Percentiles rank a stretch among this genome's conserved stretches.
These are phyloP conservation scores for Saturnispora bothae DNA, from an alignment of 805 yeast genomes.

Conservation along the genomic window DNA sequence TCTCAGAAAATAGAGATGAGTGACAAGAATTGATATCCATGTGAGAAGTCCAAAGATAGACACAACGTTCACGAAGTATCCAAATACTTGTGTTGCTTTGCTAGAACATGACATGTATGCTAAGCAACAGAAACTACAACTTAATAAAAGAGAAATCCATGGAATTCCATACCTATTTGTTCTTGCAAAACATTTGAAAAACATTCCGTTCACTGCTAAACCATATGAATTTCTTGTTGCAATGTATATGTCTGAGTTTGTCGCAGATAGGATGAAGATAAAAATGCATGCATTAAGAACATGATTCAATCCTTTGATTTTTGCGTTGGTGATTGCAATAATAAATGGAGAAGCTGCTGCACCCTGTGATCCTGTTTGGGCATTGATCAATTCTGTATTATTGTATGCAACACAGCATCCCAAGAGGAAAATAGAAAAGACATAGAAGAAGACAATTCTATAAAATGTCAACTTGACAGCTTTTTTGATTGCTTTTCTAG, in stretches of 20 bases:
- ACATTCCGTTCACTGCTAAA: slow-evolving; percentile 61
- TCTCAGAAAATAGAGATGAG: slow-evolving; percentile 54
- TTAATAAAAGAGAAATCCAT: slow-evolving; percentile 39
- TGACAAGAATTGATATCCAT: slow-evolving; percentile 61
- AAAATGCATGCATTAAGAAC: slow-evolving; percentile 70
- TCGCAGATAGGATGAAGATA: slow-evolving; percentile 70
- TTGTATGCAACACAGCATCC: slow-evolving; percentile 49
- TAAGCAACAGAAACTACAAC: slow-evolving; percentile 46
- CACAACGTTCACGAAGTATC: slow-evolving; percentile 64
- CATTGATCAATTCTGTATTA: slow-evolving; percentile 33
- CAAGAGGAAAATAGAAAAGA: slow-evolving; percentile 40
- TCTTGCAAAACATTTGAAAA: slow-evolving; percentile 56
- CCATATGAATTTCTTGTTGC: slow-evolving; percentile 70
- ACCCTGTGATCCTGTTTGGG: slow-evolving; percentile 35
- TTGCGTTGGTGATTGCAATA: slow-evolving; percentile 62
- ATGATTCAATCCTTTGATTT: slow-evolving; percentile 57
- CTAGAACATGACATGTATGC: slow-evolving; percentile 62
- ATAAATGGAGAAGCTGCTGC: slow-evolving; percentile 81
- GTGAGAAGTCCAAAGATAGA: slow-evolving; percentile 67
- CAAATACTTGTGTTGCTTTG: slow-evolving; percentile 46
- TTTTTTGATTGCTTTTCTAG: slow-evolving; percentile 39
- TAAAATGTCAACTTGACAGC: slow-evolving; percentile 44
- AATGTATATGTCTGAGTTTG: slow-evolving; percentile 68
- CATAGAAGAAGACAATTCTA: slow-evolving; percentile 44
- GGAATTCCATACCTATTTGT: slow-evolving; percentile 70